These are phyloP conservation scores for Scheffersomyces coipomensis DNA, from an alignment of 805 yeast species.

Conservation along the genomic window DNA sequence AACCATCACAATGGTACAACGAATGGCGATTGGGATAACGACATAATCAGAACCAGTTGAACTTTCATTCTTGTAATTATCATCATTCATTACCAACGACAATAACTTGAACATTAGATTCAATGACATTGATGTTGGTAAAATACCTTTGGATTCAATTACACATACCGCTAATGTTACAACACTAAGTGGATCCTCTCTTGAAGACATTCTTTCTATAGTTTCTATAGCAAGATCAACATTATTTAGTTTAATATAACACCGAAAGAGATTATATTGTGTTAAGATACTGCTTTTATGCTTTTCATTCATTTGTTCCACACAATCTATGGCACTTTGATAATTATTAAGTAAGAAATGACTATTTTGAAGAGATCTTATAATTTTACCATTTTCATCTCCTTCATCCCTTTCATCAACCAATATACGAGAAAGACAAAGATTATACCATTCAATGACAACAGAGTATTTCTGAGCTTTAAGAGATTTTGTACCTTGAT, in stretches of 20 bases:
- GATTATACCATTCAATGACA: conserved; percentile 1
- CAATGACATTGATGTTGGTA: neutral
- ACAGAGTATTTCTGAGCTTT: neutral
- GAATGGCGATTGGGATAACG: conserved; percentile 1
- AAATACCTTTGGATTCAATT: conserved; percentile 1
- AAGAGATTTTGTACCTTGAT: conserved; percentile 2
- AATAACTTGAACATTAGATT: neutral
- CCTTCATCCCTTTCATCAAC: neutral
- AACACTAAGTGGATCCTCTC: neutral
- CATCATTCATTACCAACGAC: neutral
- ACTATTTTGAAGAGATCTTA: conserved; percentile 3
- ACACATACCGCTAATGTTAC: conserved; percentile 3
- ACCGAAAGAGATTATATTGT: conserved; percentile 4
- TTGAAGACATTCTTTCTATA: neutral
- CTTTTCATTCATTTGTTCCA: conserved; percentile 2
- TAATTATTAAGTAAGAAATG: neutral
- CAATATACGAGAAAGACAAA: conserved; percentile 2
- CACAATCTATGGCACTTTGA: neutral
- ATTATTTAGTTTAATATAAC: neutral
- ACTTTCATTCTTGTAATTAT: no score
- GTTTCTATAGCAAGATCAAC: neutral
- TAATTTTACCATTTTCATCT: conserved; percentile 3
- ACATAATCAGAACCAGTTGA: neutral
- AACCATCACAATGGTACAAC: conserved; percentile 3
- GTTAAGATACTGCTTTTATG: conserved; percentile 1